These are phyloP conservation scores for Syzygium aromaticum DNA, from an alignment of 345 rosid genomes.

Conservation along the genomic window DNA sequence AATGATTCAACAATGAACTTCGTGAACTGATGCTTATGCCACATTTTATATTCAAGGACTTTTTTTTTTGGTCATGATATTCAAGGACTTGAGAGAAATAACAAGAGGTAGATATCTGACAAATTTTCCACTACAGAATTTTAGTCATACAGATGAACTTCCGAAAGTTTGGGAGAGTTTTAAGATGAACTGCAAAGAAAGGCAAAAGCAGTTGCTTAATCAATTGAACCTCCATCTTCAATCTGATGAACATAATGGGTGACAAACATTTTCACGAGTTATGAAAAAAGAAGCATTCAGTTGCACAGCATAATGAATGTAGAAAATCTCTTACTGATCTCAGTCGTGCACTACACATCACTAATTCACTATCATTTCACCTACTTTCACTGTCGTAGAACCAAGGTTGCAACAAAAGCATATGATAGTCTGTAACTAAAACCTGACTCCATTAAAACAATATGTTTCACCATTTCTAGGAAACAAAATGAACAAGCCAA, in stretches of 20 bases:
- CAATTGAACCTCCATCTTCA: neutral
- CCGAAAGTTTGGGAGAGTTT: neutral
- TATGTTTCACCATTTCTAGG: too few species aligned
- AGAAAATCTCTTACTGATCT: neutral
- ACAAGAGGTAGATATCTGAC: neutral
- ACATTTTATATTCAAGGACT: neutral
- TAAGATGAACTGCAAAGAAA: neutral
- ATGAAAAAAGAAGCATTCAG: neutral
- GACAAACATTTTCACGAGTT: neutral
- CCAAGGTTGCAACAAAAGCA: neutral
- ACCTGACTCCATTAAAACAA: too few species aligned
- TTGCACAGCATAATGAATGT: neutral
- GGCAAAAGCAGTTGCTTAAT: neutral
- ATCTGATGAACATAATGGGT: neutral
- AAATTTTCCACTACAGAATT: neutral
- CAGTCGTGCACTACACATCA: neutral
- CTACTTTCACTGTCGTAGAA: neutral
- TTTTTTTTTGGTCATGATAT: too few species aligned
- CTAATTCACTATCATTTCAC: neutral
- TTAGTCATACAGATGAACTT: neutral
- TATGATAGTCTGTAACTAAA: too few species aligned
- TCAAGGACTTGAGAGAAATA: neutral
- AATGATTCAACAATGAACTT: neutral
- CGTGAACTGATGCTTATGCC: neutral
- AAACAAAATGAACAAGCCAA: too few species aligned